Conservation (phyloP, 1,284 basidiomycete genomes). For the Ganoderma meredithae region DNA sequence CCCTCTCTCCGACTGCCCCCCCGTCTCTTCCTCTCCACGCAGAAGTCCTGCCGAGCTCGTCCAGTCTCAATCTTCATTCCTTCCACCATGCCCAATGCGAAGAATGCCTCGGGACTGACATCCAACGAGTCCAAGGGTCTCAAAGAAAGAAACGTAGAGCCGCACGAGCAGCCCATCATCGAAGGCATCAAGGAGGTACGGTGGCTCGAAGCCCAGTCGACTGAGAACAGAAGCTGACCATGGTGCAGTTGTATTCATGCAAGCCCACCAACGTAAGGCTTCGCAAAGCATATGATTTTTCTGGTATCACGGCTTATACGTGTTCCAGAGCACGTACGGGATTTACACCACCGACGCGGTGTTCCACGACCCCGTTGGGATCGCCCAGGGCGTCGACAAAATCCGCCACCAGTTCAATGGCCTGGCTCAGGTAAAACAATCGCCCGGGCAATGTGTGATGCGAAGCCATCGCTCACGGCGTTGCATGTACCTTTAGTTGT, state of each 20-base stretch:
- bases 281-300: neutral
- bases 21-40: neutral
- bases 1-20: conserved; percentile 19
- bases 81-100: conserved; percentile 37
- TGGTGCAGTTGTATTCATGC: conserved; percentile 51
- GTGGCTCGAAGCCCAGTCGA: conserved; percentile 12
- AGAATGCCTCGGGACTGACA: conserved; percentile 52
- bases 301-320: neutral
- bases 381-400: conserved; percentile 50
- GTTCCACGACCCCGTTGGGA: conserved; percentile 60
- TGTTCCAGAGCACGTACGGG: conserved; percentile 50
- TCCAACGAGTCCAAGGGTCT: conserved; percentile 49
- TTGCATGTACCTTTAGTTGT: conserved; percentile 42
- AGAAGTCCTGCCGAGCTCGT: neutral
- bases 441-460: neutral
- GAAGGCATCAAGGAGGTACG: conserved; percentile 49
- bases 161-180: conserved; percentile 49
- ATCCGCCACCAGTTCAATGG: conserved; percentile 57
- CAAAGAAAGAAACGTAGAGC: conserved; percentile 45
- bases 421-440: conserved; percentile 49
- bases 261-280: conserved; percentile 47
- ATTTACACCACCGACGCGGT: conserved; percentile 53
- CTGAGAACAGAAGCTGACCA: conserved; percentile 5
- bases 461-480: neutral
- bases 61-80: neutral